Evolutionary conservation across 2,329 filamentous ascomycete genomes (phyloP), one percentile per base, ranked within the genome.

Genomic region (Fusarium cyanostomum): DNA sequence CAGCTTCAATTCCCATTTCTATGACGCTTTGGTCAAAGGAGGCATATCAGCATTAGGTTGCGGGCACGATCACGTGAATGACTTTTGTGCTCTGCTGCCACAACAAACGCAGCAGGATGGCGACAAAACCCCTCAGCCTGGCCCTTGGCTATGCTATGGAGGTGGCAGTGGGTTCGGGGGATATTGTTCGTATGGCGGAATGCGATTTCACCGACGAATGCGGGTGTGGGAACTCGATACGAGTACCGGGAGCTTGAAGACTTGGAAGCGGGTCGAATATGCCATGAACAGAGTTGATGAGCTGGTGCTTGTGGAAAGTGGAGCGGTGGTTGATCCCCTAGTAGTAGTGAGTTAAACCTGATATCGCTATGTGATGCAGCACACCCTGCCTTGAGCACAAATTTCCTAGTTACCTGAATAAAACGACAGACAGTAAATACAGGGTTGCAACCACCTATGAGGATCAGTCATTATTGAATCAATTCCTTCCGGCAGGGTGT

Each of bases 261-360:
- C 71, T 52, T 73, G 71, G 73, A 74, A 69, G 56, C 66, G 72
- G 37, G 64, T 73, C 31, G 74, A 75, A 66, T 74, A 73, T 67
- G 50, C 49, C 30, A 45, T 12, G 21, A 62, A 72, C 11, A 74
- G 67, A 68, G 63, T 75, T 56, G 71, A 75, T 67, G 73, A 77
- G 62, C 56, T 70, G 31, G 52, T 73, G 35, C 72, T 75, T 66
- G 68, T 72, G 49, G 57, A 74, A 62, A 66, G 51, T 56, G 68
- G 67, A 35, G 45, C n/a, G n/a, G n/a, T n/a, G n/a, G n/a, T n/a
- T n/a, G n/a, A n/a, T n/a, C n/a, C n/a, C n/a, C n/a, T n/a, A n/a
- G n/a, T n/a, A n/a, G n/a, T n/a, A n/a, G n/a, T n/a, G n/a, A n/a
- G n/a, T n/a, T n/a, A n/a, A n/a, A n/a, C n/a, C n/a, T n/a, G n/a